Conservation (phyloP, 2,329 filamentous ascomycete species). For the Hymenoscyphus fraxineus region DNA sequence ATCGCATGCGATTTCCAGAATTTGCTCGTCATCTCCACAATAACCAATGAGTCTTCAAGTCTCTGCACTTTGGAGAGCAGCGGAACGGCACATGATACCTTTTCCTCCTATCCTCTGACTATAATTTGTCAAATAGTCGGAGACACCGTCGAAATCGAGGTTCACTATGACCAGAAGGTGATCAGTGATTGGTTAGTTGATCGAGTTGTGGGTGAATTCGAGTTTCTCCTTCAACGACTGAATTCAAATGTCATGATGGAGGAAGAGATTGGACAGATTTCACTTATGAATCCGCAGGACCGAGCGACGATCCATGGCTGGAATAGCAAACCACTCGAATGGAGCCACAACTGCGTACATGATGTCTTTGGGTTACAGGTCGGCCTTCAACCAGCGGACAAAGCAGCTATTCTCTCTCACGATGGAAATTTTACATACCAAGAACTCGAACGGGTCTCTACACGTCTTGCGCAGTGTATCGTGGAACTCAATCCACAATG, state of each 20-base stretch:
- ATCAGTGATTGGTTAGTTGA: slow-evolving; percentile 12
- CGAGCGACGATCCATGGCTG: slow-evolving; percentile 5
- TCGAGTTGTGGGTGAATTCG: slow-evolving; percentile 12
- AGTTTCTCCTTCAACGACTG: slow-evolving; percentile 9
- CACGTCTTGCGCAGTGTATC: slow-evolving; percentile 10
- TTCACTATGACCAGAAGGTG: slow-evolving; percentile 11
- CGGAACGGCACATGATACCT: slow-evolving; percentile 10
- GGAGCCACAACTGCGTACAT: slow-evolving; percentile 8
- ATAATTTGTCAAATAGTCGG: slow-evolving; percentile 10
- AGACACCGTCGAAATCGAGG: slow-evolving; percentile 7
- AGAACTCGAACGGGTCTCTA: slow-evolving; percentile 16
- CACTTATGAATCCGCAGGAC: slow-evolving; percentile 10
- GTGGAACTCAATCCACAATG: slow-evolving; percentile 11
- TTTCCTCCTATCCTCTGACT: slow-evolving; percentile 14
- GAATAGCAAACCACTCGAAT: slow-evolving; percentile 6
- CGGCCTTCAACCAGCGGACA: neutral
- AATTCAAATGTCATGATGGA: slow-evolving; percentile 4
- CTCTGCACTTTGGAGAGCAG: slow-evolving; percentile 2
- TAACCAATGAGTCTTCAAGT: slow-evolving; percentile 6
- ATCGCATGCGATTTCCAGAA: slow-evolving; percentile 19
- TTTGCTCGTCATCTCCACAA: slow-evolving; percentile 7
- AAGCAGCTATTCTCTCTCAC: slow-evolving; percentile 6
- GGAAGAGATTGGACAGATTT: slow-evolving; percentile 8
- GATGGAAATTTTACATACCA: slow-evolving; percentile 19
- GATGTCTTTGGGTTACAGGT: slow-evolving; percentile 5